phyloP scores from a whole-genome alignment of 1,139 yeast species.

The Diutina neorugosa region DNA sequence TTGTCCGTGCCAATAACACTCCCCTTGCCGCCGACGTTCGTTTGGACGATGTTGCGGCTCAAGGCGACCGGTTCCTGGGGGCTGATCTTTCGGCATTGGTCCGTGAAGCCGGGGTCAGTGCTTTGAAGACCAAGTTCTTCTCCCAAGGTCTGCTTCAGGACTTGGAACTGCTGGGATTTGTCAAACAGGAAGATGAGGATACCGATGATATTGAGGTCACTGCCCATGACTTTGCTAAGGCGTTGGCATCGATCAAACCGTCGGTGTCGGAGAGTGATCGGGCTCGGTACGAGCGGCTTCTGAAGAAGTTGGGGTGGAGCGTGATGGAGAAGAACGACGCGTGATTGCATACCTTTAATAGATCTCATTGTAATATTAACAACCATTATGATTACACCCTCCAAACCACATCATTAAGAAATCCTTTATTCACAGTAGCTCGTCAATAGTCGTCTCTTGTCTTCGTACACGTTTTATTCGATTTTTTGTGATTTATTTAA shows the following conservation, averaged over 20 bases:
- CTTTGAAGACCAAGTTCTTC: slow-evolving; percentile 64
- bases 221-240: slow-evolving; percentile 52
- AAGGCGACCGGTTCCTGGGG: slow-evolving; percentile 74
- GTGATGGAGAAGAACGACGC: slow-evolving; percentile 8
- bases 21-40: slow-evolving; percentile 63
- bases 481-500: no score
- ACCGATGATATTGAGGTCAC: slow-evolving; percentile 41
- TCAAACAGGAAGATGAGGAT: slow-evolving; percentile 16
- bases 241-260: slow-evolving; percentile 69
- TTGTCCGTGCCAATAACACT: slow-evolving; percentile 58
- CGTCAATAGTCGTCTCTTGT: no score
- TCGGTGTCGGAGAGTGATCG: slow-evolving; percentile 87
- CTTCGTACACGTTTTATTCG: no score
- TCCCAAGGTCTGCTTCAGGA: slow-evolving; percentile 28
- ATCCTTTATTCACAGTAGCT: no score
- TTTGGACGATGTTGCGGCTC: slow-evolving; percentile 43
- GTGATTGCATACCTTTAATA: background rate
- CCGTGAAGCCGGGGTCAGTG: slow-evolving; percentile 84
- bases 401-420: no score
- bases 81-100: slow-evolving; percentile 90
- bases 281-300: slow-evolving; percentile 54
- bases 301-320: slow-evolving; percentile 50
- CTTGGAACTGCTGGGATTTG: slow-evolving; percentile 33
- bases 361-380: no score
- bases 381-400: no score